A percentile compares a stretch with the other conserved stretches of the same genome.
These are phyloP conservation scores for Cladophialophora yegresii DNA, from an alignment of 2,329 filamentous ascomycete species.

Conservation along the genomic window DNA sequence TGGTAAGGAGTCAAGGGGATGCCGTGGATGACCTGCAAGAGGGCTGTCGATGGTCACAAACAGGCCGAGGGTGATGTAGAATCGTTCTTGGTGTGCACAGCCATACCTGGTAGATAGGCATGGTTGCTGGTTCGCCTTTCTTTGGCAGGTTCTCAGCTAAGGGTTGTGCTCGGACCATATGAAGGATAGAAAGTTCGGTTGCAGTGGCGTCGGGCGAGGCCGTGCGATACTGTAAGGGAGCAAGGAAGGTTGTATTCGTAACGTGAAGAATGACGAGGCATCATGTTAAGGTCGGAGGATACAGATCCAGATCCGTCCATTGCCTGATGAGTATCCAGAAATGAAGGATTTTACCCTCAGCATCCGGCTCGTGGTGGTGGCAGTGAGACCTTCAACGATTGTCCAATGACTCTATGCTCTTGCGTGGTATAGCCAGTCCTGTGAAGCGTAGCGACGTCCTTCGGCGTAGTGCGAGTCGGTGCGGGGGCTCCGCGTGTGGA, in stretches of 20 bases:
- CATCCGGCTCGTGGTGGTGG: background rate
- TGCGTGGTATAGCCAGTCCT: background rate
- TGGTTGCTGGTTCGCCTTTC: background rate
- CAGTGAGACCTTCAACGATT: background rate
- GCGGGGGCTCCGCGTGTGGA: background rate
- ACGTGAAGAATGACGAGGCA: background rate
- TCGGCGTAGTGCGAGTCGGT: background rate
- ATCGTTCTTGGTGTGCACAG: background rate
- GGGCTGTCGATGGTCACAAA: background rate
- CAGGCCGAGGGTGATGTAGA: background rate
- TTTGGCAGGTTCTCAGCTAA: background rate
- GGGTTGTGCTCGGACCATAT: background rate
- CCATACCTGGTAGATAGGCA: conserved; percentile 1
- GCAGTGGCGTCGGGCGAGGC: background rate
- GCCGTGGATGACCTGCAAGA: background rate
- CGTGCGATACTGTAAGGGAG: background rate
- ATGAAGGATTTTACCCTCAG: background rate
- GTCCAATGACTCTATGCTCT: background rate
- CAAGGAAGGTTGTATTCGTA: background rate
- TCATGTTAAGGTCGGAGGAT: background rate
- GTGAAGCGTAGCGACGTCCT: background rate
- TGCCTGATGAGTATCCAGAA: background rate
- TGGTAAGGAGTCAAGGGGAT: conserved; percentile 29
- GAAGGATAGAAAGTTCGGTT: background rate
- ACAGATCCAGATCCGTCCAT: background rate